Base-by-base conservation (phyloP, 164 flowering plant genomes). In the Aristolochia californica region DNA sequence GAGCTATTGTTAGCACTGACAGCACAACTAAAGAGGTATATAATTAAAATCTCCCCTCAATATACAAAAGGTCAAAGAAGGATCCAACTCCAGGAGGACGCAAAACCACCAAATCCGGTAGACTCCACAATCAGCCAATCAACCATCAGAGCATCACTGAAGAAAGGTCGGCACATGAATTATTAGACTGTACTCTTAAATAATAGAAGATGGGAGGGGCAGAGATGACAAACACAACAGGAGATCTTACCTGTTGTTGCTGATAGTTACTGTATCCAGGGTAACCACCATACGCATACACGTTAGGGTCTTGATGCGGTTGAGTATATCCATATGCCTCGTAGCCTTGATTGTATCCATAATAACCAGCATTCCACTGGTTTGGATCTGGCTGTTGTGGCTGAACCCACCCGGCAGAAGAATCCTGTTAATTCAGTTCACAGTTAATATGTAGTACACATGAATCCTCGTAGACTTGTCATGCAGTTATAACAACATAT, bases 251-350 rank as follows among this genome's bases (percentile, higher is more conserved):
- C 77, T 78, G 86, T 54, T 82, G 87, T 65, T 73, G 83, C 27
- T 69, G 87, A 57, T 85, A 83, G 60, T 75, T 73, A 12, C 76
- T 79, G 65, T 85, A 83, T 21, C 83, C 71, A 60, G 79, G 79
- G 23, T 79, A 80, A 13, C 81, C 82, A 16, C 80, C 80, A 67
- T 84, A 82, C 12, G 65, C 58, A 50, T 77, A 84, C 81, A 79
- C 65, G 69, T 68, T 87, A 9, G 97, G 88, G 64, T 83, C 95
- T 58, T 89, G 95, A 0, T 87, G 63, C 57, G 84, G 67, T 28
- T 75, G 73, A 0, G 80, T 78, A 71, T 83, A 88, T 15, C 88
- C 88, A 65, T 88, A 88, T 12, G 78, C 54, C 44, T 82, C 89
- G 47, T 85, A 78, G 28, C 91, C 86, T 34, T 73, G 79, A 13